Conservation (phyloP, 331 rosid genomes). For the Rhamnella rubrinervis region DNA sequence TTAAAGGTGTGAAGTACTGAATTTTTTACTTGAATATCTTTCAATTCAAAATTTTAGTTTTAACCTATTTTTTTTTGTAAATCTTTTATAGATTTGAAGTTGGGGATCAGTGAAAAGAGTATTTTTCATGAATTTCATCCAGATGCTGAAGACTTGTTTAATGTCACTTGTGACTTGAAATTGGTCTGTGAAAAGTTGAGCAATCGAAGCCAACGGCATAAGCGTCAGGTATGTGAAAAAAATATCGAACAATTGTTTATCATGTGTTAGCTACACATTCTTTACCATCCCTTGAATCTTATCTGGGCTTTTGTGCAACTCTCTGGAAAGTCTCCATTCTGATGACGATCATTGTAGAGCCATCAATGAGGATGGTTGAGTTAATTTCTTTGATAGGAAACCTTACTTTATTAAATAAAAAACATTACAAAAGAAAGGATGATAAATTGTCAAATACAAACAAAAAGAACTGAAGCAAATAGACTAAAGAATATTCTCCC, state of each 20-base stretch:
- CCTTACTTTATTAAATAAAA: too few relatives aligned
- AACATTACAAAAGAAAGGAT: too few relatives aligned
- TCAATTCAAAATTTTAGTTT: neutral
- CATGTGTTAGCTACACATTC: neutral
- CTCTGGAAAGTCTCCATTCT: too few relatives aligned
- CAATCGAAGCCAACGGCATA: slow-evolving; percentile 76
- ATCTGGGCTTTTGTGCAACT: neutral
- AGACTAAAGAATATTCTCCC: too few relatives aligned
- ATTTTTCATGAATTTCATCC: slow-evolving; percentile 95
- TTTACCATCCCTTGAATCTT: neutral
- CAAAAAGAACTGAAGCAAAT: too few relatives aligned
- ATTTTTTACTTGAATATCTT: slow-evolving; percentile 15
- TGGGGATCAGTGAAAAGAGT: slow-evolving; percentile 92
- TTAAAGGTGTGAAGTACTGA: slow-evolving; percentile 61
- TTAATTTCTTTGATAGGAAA: too few relatives aligned
- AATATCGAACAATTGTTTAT: slow-evolving; percentile 8
- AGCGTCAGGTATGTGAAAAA: slow-evolving; percentile 65
- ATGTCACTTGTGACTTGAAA: slow-evolving; percentile 94
- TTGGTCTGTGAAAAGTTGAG: slow-evolving; percentile 89
- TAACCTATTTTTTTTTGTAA: slow-evolving; percentile 1
- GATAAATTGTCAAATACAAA: too few relatives aligned
- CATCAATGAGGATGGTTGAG: too few relatives aligned
- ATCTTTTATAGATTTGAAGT: slow-evolving; percentile 64
- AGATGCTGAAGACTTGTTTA: slow-evolving; percentile 95
- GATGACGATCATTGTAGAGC: too few relatives aligned